These are phyloP conservation scores for Pichia thaimueangensis DNA, from an alignment of 805 yeast species.

Conservation along the genomic window DNA sequence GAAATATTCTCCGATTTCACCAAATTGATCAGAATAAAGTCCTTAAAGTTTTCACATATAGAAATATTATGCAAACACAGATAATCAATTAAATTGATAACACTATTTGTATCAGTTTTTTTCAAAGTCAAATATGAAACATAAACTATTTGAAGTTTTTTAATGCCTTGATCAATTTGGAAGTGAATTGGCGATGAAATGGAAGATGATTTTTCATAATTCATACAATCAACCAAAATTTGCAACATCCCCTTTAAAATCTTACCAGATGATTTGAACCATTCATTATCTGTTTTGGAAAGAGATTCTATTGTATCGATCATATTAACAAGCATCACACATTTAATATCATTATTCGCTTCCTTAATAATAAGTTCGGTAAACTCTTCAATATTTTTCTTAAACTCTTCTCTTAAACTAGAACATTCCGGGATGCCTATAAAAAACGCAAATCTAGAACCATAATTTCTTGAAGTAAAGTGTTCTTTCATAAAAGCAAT, in stretches of 20 bases:
- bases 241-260: slow-evolving; percentile 38
- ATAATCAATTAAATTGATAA: slow-evolving; percentile 37
- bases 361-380: slow-evolving; percentile 43
- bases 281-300: slow-evolving; percentile 35
- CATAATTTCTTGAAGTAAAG: slow-evolving; percentile 57
- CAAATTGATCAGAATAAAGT: slow-evolving; percentile 50
- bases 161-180: slow-evolving; percentile 64
- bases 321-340: slow-evolving; percentile 64
- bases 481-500: slow-evolving; percentile 62
- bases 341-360: slow-evolving; percentile 44
- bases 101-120: slow-evolving; percentile 23
- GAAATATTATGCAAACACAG: slow-evolving; percentile 41
- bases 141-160: slow-evolving; percentile 49
- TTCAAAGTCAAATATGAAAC: slow-evolving; percentile 24
- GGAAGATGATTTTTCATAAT: slow-evolving; percentile 35
- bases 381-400: slow-evolving; percentile 44
- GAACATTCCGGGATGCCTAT: slow-evolving; percentile 48
- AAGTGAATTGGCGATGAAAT: slow-evolving; percentile 57
- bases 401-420: slow-evolving; percentile 51
- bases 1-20: slow-evolving; percentile 44
- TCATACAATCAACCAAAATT: slow-evolving; percentile 38
- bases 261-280: slow-evolving; percentile 51
- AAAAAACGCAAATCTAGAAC: slow-evolving; percentile 61
- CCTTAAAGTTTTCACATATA: slow-evolving; percentile 43
- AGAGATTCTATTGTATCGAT: slow-evolving; percentile 59